Evolutionary conservation across 169 alveolate genomes (phyloP), one percentile per base, ranked within the genome.

Genomic region (Babesia microti): DNA sequence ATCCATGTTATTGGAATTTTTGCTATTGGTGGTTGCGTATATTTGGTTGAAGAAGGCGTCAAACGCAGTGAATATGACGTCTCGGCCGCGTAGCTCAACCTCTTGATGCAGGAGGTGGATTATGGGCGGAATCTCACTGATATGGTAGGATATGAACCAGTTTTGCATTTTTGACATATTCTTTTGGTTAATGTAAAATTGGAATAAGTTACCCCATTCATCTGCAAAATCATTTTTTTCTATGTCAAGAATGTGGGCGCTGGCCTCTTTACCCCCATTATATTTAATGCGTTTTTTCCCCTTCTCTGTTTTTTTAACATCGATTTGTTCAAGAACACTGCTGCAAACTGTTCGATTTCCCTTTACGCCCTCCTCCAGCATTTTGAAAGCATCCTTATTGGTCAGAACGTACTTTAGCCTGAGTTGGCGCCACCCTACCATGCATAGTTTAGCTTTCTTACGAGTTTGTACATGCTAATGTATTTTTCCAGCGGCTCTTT

Each of bases 61-160:
- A 12, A 70, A 53, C 3, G 39, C 61, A 17, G 21, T 14, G 30
- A 42, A 24, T 4, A 65, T 34, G 43, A 47, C 24, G 15, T 36
- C 47, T 32, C 29, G 44, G 12, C 19, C 61, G 42, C 32, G 33
- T 6, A 65, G 58, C n/a, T 41, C 43, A 6, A 65, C 19, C 23
- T 65, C 76, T 33, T 65, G 71, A 50, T 40, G 61, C 4, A 65
- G 4, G 29, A 65, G 57, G 37, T 68, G 55, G n/a, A 65, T 28
- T 34, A 50, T 41, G 6, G 76, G 76, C 1, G 76, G 61, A 18
- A 41, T 55, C 5, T 55, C 33, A 14, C 52, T 37, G 41, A 65
- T 70, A 37, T 56, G 55, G 40, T 52, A 43, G 14, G 57, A 52
- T 28, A 54, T 28, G 56, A 65, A 35, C 76, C 76, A 65, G 52